Evolutionary conservation across 495 filamentous ascomycete species (phyloP).

Genomic region (Corynascus novoguineensis): DNA sequence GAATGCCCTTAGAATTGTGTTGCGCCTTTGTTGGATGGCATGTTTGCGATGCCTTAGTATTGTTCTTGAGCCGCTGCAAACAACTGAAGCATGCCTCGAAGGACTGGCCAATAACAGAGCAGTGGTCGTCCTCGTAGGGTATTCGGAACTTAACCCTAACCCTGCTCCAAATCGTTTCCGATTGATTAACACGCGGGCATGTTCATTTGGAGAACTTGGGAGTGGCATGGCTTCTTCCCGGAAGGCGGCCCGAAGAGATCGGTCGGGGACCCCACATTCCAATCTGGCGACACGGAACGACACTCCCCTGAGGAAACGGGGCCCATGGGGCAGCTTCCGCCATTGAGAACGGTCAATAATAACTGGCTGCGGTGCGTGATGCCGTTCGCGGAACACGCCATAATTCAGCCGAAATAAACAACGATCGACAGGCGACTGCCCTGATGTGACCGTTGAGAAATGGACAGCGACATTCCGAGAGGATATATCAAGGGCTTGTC

Average conservation of each 20-base stretch:
- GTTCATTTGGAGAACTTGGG: too few species aligned
- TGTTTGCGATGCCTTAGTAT: constrained; percentile 9
- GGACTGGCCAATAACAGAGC: neutral
- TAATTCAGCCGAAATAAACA: constrained; percentile 21
- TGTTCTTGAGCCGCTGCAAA: neutral
- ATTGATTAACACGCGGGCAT: too few species aligned
- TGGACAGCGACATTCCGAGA: neutral
- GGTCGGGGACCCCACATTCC: constrained; percentile 11
- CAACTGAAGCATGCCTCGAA: neutral
- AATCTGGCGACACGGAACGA: constrained; percentile 23
- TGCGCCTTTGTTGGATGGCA: neutral
- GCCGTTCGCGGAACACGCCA: constrained; percentile 15
- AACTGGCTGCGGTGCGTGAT: constrained; percentile 12
- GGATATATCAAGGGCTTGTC: neutral
- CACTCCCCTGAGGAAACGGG: neutral
- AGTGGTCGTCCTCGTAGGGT: too few species aligned
- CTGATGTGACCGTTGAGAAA: neutral
- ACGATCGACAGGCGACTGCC: neutral
- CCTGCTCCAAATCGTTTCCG: too few species aligned
- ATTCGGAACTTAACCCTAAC: too few species aligned
- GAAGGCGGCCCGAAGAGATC: neutral
- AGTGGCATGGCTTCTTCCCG: too few species aligned
- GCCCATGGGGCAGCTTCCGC: neutral
- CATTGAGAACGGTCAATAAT: constrained; percentile 7
- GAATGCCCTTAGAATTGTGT: neutral